These are phyloP conservation scores for Monosporozyma unispora DNA, from an alignment of 805 yeast species.

Conservation along the genomic window DNA sequence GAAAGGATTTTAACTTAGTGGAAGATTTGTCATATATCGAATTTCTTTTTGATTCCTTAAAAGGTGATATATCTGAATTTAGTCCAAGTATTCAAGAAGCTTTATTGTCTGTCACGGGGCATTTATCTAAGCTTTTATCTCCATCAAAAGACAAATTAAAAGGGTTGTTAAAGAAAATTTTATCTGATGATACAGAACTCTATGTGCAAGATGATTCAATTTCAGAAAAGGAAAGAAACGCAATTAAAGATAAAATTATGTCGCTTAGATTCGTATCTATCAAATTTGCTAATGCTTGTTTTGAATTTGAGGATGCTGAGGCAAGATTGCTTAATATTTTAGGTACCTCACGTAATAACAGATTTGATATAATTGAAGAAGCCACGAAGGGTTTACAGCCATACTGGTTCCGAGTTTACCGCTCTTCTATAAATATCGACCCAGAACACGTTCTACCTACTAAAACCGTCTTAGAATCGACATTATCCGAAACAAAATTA, in stretches of 20 bases:
- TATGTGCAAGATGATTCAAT: neutral
- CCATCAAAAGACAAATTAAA: constrained; percentile 37
- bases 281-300: constrained; percentile 54
- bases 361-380: constrained; percentile 72
- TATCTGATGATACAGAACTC: constrained; percentile 28
- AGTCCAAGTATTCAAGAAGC: constrained; percentile 65
- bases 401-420: constrained; percentile 56
- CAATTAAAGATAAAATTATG: constrained; percentile 29
- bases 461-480: constrained; percentile 36
- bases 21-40: constrained; percentile 44
- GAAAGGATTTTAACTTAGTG: constrained; percentile 36
- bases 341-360: constrained; percentile 49
- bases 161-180: constrained; percentile 28
- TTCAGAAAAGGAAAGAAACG: constrained; percentile 3
- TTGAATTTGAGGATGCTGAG: constrained; percentile 56
- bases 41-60: constrained; percentile 63
- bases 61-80: constrained; percentile 53
- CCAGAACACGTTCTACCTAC: constrained; percentile 24
- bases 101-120: constrained; percentile 48
- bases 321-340: constrained; percentile 60
- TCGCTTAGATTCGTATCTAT: constrained; percentile 55
- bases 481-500: constrained; percentile 33
- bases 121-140: constrained; percentile 34
- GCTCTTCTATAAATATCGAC: constrained; percentile 36
- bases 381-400: constrained; percentile 76